Percentiles rank a stretch among this genome's conserved stretches.
Evolutionary conservation across 768 basidiomycete species (phyloP).

Genomic region (Boletus rubroflammeus): DNA sequence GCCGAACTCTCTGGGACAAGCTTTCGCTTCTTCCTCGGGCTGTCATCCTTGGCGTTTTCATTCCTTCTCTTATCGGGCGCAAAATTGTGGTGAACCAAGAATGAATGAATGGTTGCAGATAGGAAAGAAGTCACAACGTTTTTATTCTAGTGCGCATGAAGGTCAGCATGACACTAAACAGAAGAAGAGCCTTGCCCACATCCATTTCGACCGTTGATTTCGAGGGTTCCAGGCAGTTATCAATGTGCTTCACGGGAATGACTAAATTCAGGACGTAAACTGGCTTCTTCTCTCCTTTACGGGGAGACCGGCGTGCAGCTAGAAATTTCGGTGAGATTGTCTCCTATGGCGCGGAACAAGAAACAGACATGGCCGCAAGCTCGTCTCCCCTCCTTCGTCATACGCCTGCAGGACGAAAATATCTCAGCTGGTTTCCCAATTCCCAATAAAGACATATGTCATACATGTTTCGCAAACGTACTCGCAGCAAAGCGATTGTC

Average conservation of each 20-base stretch:
- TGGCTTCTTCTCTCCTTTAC: conserved; percentile 73
- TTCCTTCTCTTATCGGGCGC: conserved; percentile 20
- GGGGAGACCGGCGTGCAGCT: conserved; percentile 70
- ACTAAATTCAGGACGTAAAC: conserved; percentile 80
- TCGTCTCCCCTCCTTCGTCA: conserved; percentile 58
- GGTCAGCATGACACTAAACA: conserved; percentile 9
- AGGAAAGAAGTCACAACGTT: conserved; percentile 54
- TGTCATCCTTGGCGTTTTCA: conserved; percentile 18
- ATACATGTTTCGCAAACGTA: conserved; percentile 71
- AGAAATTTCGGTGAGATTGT: conserved; percentile 5
- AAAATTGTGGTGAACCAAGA: conserved; percentile 66
- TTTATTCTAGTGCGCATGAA: conserved; percentile 46
- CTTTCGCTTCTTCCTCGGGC: conserved; percentile 54
- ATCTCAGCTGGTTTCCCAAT: conserved; percentile 2
- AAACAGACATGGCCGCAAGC: conserved; percentile 20
- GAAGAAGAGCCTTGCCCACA: conserved; percentile 39
- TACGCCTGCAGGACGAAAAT: conserved; percentile 48
- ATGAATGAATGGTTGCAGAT: conserved; percentile 53
- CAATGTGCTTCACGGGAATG: conserved; percentile 62
- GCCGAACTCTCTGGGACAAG: conserved; percentile 21
- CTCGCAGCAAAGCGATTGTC: conserved; percentile 64
- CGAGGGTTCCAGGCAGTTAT: conserved; percentile 77
- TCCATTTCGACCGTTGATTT: conserved; percentile 66
- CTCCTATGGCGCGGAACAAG: conserved; percentile 9
- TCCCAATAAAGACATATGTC: conserved; percentile 11